Evolutionary conservation across 352 stramenopile genomes (phyloP).

Genomic region (Blastocystis sp.): DNA sequence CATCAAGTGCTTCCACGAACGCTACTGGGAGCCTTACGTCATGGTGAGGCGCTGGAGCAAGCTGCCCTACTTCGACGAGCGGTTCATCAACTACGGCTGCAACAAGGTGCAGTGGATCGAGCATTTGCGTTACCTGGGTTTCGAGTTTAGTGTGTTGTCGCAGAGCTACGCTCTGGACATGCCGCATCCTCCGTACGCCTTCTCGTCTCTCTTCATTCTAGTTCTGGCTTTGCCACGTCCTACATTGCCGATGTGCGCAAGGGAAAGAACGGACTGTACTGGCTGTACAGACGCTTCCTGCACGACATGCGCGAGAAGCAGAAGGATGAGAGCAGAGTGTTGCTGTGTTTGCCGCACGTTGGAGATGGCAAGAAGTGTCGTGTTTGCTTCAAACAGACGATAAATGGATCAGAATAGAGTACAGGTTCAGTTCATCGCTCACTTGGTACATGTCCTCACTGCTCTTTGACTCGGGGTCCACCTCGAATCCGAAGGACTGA

Average conservation of each 20-base stretch:
- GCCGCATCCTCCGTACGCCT: conserved; percentile 34
- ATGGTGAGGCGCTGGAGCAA: not conserved
- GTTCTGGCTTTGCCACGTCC: conserved; percentile 35
- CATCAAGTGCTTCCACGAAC: conserved; percentile 31
- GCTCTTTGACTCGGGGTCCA: not conserved
- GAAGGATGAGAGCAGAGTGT: conserved; percentile 36
- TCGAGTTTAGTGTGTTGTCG: conserved; percentile 50
- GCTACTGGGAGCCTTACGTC: conserved; percentile 57
- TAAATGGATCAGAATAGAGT: too few species aligned
- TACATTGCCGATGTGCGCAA: conserved; percentile 1
- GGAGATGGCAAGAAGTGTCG: too few species aligned
- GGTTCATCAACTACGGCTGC: too few species aligned
- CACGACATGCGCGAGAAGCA: not conserved
- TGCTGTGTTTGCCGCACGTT: conserved; percentile 33
- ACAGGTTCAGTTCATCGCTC: too few species aligned
- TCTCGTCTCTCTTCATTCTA: not conserved
- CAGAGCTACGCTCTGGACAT: conserved; percentile 65
- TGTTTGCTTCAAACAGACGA: too few species aligned
- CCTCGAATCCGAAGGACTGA: conserved; percentile 12
- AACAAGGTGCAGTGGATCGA: too few species aligned
- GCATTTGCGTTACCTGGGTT: conserved; percentile 65
- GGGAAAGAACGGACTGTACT: conserved; percentile 3
- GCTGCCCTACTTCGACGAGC: conserved; percentile 47
- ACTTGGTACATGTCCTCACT: too few species aligned
- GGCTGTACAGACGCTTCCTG: conserved; percentile 38